These are phyloP conservation scores for Beta vulgaris DNA, from an alignment of 148 eudicot species.

Conservation along the genomic window DNA sequence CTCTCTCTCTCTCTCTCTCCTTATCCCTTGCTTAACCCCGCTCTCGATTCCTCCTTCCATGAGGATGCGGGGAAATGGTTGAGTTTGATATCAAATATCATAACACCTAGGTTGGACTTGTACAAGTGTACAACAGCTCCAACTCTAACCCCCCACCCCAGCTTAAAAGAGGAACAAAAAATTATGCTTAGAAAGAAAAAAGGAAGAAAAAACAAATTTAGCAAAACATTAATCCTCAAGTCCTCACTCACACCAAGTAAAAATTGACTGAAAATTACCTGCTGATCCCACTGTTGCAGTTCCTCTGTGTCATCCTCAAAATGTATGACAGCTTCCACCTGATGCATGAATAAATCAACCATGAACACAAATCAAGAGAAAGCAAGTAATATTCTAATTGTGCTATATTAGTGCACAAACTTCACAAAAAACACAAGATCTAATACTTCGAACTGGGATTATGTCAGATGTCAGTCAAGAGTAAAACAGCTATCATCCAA, in stretches of 20 bases:
- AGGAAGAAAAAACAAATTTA: neutral
- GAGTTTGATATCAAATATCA: no score
- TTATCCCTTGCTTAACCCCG: no score
- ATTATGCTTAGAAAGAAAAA: neutral
- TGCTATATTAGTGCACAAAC: neutral
- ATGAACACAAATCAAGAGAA: neutral
- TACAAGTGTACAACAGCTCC: no score
- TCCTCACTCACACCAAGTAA: neutral
- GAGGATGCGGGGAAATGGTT: no score
- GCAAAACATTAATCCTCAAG: neutral
- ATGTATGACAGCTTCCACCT: constrained; percentile 99
- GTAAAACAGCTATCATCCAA: neutral
- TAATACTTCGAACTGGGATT: neutral
- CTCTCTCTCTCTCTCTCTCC: no score
- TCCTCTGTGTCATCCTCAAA: constrained; percentile 97
- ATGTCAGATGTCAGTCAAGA: neutral
- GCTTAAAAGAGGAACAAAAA: neutral
- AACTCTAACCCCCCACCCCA: no score
- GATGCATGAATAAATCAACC: constrained; percentile 13
- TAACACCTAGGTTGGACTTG: no score
- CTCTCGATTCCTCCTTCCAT: no score
- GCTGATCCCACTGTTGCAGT: constrained; percentile 97
- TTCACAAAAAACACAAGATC: neutral
- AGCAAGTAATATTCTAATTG: neutral
- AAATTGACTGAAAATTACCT: constrained; percentile 41